Base-by-base conservation (phyloP, 2,329 filamentous ascomycete species). In the Metarhizium rileyi region DNA sequence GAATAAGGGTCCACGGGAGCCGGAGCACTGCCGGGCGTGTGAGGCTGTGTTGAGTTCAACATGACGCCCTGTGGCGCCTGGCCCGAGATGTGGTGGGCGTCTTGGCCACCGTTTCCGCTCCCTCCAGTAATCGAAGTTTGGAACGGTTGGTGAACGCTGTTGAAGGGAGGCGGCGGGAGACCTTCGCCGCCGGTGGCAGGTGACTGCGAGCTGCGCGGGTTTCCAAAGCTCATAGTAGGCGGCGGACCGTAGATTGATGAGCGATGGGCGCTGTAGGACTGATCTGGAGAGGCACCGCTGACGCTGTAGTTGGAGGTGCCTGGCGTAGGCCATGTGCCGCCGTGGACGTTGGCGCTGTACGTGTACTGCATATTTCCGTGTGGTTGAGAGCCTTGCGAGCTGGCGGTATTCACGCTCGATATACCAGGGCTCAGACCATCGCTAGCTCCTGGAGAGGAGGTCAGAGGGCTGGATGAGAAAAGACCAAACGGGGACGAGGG, bases 91-190 rank as follows among this genome's bases (percentile, higher is more conserved):
- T 59, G 55, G 44, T 57, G 63, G 52, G 55, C 64, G 23, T 62
- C 64, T 47, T 69, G 66, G 38, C 61, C 60, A 35, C 63, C 61
- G 28, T 69, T 65, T 18, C 76, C 73, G 48, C 77, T 77, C 23
- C 60, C 61, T 27, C 55, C 55, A 10, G 77, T 74, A 61, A 82
- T 74, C 18, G 78, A 70, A 56, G 78, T 76, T 52, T 81, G 75
- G 63, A 84, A 88, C 30, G 81, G 73, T 42, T 82, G 77, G 52
- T 84, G 75, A 56, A 82, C 80, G 53, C 80, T 72, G 55, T 86
- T 83, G 66, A 84, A 88, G 6, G 83, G 76, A 52, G 84, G 80
- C 49, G 79, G 74, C 52, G 85, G 77, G 49, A 90, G 71, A 45
- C 74, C 75, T 61, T 88, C 81, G 44, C 71, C 73, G 26, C 74